Conservation (phyloP, 2,329 filamentous ascomycete species). For the Penicillium italicum region DNA sequence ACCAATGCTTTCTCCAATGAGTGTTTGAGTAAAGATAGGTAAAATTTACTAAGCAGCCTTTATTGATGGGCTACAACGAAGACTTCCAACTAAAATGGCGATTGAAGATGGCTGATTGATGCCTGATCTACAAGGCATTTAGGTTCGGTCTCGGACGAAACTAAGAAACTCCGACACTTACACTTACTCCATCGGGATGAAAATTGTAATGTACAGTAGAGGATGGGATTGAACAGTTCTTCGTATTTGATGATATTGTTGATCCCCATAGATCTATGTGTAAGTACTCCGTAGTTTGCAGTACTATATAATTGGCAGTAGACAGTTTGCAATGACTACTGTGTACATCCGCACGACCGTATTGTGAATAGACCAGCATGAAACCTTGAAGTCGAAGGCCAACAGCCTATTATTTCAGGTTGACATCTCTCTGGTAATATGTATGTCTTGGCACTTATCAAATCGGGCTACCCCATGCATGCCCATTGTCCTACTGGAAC, state of each 20-base stretch:
- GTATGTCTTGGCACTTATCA: background rate
- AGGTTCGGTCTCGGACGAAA: background rate
- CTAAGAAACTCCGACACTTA: background rate
- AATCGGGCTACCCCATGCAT: background rate
- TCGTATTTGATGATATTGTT: no score
- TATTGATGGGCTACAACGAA: background rate
- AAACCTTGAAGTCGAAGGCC: background rate
- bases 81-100: background rate
- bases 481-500: conserved; percentile 6
- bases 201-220: background rate
- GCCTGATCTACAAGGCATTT: background rate
- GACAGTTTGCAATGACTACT: no score
- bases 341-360: background rate
- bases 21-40: background rate
- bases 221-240: no score
- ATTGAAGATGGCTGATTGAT: background rate
- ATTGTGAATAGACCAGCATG: background rate
- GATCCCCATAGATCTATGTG: no score
- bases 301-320: no score
- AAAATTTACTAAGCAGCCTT: background rate
- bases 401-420: background rate
- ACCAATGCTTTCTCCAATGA: background rate
- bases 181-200: background rate
- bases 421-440: background rate
- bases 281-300: no score